Evolutionary conservation across 768 basidiomycete genomes (phyloP).

Genomic region (Amanita pallidorosea): DNA sequence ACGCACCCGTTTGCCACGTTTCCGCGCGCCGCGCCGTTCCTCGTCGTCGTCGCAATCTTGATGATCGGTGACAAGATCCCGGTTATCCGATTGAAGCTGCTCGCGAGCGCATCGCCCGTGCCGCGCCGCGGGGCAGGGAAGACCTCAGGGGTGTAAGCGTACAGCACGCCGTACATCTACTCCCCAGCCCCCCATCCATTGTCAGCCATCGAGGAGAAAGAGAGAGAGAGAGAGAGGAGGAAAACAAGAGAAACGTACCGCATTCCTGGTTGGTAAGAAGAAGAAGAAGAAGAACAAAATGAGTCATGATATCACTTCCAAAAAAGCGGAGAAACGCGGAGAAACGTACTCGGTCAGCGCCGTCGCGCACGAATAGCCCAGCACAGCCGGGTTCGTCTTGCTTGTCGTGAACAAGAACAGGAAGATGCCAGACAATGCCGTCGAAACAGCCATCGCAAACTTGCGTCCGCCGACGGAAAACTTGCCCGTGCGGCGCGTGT

Average conservation of each 20-base stretch:
- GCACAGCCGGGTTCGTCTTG: constrained; percentile 23
- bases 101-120: constrained; percentile 38
- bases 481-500: constrained; percentile 20
- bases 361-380: constrained; percentile 36
- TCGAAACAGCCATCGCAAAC: constrained; percentile 33
- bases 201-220: too few relatives aligned
- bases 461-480: constrained; percentile 25
- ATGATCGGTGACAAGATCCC: constrained; percentile 39
- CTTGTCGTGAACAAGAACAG: constrained; percentile 43
- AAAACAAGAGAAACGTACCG: constrained; percentile 16
- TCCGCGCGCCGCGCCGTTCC: constrained; percentile 13
- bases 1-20: constrained; percentile 25
- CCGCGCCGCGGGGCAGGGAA: constrained; percentile 49
- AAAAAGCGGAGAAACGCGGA: not conserved
- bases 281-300: too few relatives aligned
- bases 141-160: constrained; percentile 48
- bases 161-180: constrained; percentile 42
- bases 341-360: constrained; percentile 28
- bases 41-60: constrained; percentile 32
- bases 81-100: constrained; percentile 37
- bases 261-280: constrained; percentile 18
- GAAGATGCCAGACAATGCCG: constrained; percentile 33
- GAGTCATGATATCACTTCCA: not conserved
- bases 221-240: too few relatives aligned
- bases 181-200: not conserved